These are phyloP conservation scores for Thecaphora thlaspeos DNA, from an alignment of 1,284 basidiomycete genomes.

Conservation along the genomic window DNA sequence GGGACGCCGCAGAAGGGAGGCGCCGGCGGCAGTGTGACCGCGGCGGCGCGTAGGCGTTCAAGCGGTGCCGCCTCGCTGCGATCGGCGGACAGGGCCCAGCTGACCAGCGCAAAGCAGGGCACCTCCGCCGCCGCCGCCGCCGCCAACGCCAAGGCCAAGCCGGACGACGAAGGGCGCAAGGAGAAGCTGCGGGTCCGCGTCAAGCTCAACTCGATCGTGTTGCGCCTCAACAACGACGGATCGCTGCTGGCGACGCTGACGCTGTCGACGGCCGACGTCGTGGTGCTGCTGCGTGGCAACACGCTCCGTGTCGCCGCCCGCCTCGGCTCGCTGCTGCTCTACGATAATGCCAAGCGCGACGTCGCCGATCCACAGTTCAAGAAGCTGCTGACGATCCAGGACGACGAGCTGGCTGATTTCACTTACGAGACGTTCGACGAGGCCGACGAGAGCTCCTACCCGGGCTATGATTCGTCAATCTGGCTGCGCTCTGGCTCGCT, in stretches of 20 bases:
- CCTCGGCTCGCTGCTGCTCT: slow-evolving; percentile 80
- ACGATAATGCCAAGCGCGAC: slow-evolving; percentile 70
- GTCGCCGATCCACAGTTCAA: slow-evolving; percentile 68
- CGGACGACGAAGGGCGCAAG: slow-evolving; percentile 19
- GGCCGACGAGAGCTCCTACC: slow-evolving; percentile 64
- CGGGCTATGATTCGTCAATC: slow-evolving; percentile 82
- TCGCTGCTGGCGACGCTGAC: slow-evolving; percentile 78
- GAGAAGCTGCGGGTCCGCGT: slow-evolving; percentile 80
- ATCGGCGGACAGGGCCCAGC: too few species aligned
- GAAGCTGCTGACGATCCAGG: slow-evolving; percentile 88
- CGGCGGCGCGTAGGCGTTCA: too few species aligned
- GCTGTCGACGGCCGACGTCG: slow-evolving; percentile 86
- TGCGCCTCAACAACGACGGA: slow-evolving; percentile 78
- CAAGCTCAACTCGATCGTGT: slow-evolving; percentile 81
- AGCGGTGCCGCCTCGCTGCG: too few species aligned
- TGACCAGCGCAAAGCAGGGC: too few species aligned
- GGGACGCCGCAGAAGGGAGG: too few species aligned
- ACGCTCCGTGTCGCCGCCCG: slow-evolving; percentile 79
- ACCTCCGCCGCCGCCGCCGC: too few species aligned
- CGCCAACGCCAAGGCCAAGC: slow-evolving; percentile 2
- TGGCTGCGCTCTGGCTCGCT: slow-evolving; percentile 85
- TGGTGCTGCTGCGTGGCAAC: slow-evolving; percentile 72
- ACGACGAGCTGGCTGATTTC: slow-evolving; percentile 91
- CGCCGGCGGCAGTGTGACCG: too few species aligned
- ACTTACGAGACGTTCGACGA: slow-evolving; percentile 87